These are phyloP conservation scores for Ottelia alismoides DNA, from an alignment of 106 monocot species.

Conservation along the genomic window DNA sequence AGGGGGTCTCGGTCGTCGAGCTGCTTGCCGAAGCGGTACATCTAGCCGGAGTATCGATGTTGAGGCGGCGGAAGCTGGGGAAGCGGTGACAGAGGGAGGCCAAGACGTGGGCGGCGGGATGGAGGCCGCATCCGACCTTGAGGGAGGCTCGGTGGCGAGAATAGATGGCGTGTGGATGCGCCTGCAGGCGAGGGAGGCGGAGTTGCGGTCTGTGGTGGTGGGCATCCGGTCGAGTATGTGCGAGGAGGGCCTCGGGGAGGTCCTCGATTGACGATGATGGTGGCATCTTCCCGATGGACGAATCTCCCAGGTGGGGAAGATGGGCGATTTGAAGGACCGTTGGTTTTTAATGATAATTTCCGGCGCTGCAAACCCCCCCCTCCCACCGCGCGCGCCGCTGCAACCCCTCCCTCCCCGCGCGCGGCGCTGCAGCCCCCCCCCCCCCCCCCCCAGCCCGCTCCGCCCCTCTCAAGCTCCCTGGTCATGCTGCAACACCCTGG, in stretches of 20 bases:
- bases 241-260: slow-evolving; percentile 36
- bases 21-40: slow-evolving; percentile 40
- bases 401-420: too few species aligned
- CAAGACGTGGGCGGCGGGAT: slow-evolving; percentile 44
- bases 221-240: slow-evolving; percentile 36
- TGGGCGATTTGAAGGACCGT: too few species aligned
- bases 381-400: too few species aligned
- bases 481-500: too few species aligned
- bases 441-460: too few species aligned
- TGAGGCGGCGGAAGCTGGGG: slow-evolving; percentile 35
- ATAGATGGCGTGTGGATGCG: slow-evolving; percentile 25
- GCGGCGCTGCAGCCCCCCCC: too few species aligned
- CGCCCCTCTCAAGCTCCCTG: too few species aligned
- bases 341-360: too few species aligned
- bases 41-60: slow-evolving; percentile 67
- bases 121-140: slow-evolving; percentile 45
- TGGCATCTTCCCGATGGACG: too few species aligned
- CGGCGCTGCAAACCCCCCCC: too few species aligned
- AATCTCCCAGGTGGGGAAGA: too few species aligned
- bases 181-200: slow-evolving; percentile 44
- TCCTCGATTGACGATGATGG: too few species aligned
- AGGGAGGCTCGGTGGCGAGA: slow-evolving; percentile 31
- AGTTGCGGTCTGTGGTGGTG: slow-evolving; percentile 38
- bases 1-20: slow-evolving; percentile 47
- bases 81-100: slow-evolving; percentile 43